These are phyloP conservation scores for Penicillium vulpinum DNA, from an alignment of 2,329 filamentous ascomycete species.

Conservation along the genomic window DNA sequence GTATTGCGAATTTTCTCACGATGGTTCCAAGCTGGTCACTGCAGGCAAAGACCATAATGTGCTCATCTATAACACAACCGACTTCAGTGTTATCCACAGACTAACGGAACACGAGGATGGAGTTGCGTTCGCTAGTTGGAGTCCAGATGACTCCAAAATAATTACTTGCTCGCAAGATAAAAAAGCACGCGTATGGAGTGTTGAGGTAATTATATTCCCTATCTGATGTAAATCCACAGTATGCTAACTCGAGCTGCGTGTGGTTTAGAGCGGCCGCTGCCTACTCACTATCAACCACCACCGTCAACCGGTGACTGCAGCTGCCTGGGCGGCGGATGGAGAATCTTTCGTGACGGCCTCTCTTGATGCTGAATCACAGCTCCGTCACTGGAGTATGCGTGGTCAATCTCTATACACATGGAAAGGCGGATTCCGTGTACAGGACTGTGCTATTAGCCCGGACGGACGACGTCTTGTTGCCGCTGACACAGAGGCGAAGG, in stretches of 20 bases:
- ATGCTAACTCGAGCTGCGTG: constrained; percentile 12
- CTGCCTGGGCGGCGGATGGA: constrained; percentile 82
- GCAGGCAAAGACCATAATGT: constrained; percentile 74
- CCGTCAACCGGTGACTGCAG: constrained; percentile 81
- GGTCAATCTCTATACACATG: constrained; percentile 66
- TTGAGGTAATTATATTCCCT: constrained; percentile 50
- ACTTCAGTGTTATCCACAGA: constrained; percentile 64
- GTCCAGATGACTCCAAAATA: constrained; percentile 82
- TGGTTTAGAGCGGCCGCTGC: constrained; percentile 60
- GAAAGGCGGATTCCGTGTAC: constrained; percentile 70
- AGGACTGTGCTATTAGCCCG: constrained; percentile 79
- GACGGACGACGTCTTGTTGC: constrained; percentile 79
- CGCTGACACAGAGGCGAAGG: constrained; percentile 66
- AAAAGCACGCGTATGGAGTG: constrained; percentile 73
- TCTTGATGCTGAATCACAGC: constrained; percentile 64
- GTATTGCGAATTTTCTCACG: constrained; percentile 86
- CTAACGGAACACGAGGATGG: constrained; percentile 68
- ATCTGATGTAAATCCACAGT: not conserved
- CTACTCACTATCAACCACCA: constrained; percentile 68
- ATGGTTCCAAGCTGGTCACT: constrained; percentile 78
- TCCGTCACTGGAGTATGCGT: constrained; percentile 69
- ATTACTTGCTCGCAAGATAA: constrained; percentile 79
- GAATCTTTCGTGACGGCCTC: constrained; percentile 76
- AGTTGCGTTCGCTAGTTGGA: constrained; percentile 84
- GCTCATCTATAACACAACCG: constrained; percentile 76